phyloP scores from a whole-genome alignment of 352 stramenopile species.

The Blastocystis sp. region DNA sequence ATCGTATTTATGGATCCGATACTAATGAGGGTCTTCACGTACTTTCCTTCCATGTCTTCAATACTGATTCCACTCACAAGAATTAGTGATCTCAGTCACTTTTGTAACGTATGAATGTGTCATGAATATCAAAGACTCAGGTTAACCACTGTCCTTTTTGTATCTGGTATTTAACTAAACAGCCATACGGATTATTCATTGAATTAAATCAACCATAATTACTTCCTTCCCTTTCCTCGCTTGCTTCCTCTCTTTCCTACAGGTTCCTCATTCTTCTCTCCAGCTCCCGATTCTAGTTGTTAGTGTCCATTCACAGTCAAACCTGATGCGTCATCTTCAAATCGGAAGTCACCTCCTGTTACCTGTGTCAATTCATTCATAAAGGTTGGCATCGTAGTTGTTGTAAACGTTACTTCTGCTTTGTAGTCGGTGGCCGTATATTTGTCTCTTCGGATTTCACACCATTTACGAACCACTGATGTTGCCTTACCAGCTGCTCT shows the following conservation, averaged over 20 bases:
- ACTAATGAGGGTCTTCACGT: too few relatives aligned
- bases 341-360: conserved; percentile 9
- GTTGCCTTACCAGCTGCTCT: conserved; percentile 9
- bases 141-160: too few relatives aligned
- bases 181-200: not conserved
- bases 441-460: conserved; percentile 6
- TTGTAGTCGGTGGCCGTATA: conserved; percentile 19
- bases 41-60: too few relatives aligned
- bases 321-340: conserved; percentile 17
- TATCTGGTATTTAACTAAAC: too few relatives aligned
- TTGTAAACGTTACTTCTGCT: conserved; percentile 31
- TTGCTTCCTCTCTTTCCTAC: conserved; percentile 24
- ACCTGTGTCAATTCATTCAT: conserved; percentile 39
- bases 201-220: not conserved
- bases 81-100: too few relatives aligned
- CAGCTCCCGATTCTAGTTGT: not conserved
- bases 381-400: conserved; percentile 36
- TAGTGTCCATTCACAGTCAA: not conserved
- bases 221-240: conserved; percentile 30
- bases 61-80: too few relatives aligned
- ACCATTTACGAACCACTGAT: conserved; percentile 25
- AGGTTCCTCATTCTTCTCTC: not conserved
- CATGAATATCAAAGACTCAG: too few relatives aligned
- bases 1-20: not conserved
- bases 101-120: too few relatives aligned